Base-by-base conservation (phyloP, 345 rosid genomes). In the Ricinus communis region DNA sequence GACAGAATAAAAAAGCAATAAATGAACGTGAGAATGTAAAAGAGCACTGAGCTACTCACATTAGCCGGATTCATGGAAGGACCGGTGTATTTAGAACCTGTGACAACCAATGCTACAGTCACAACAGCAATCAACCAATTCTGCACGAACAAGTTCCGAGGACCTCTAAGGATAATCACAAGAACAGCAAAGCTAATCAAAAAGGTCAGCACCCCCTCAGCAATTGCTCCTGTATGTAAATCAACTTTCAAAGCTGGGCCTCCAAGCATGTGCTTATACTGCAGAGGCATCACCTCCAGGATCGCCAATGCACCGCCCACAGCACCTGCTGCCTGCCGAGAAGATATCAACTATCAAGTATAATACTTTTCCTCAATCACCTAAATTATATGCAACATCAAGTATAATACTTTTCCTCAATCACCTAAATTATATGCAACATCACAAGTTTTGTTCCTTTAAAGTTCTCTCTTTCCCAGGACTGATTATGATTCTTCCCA, bases 61-160 rank as follows among this genome's bases (percentile, higher is more conserved):
- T 86, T 88, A 76, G 96, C 99, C 36, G 99, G 99, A 81, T 96
- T 96, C 98, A 96, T 89, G 77, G 93, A 86, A 66, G 98, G 99
- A 58, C 96, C 96, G 5, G 99, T 93, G 75, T 88, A 91, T 8
- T 75, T 65, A 69, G 86, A 65, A 8, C 99, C 98, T 0, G 84
- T 40, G 49, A 88, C 65, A 57, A 96, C 84, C 71, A 96, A 78
- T 0, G 81, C 73, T 16, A 93, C 87, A 38, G 96, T 89, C 19
- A 82, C 85, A 25, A 84, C 57, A 22, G 99, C 87, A 64, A 93
- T 87, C 81, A 92, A 66, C 85, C 85, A 91, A 4, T 87, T 79
- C 74, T 80, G 86, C 49, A 85, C 57, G 5, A 95, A 61, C 8
- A 73, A 8, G 70, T 70, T 88, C 0, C 70, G 81, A 31, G 99